Percentiles rank a stretch among this genome's conserved stretches.
Conservation (phyloP, 164 flowering plant genomes). For the Aristolochia californica region DNA sequence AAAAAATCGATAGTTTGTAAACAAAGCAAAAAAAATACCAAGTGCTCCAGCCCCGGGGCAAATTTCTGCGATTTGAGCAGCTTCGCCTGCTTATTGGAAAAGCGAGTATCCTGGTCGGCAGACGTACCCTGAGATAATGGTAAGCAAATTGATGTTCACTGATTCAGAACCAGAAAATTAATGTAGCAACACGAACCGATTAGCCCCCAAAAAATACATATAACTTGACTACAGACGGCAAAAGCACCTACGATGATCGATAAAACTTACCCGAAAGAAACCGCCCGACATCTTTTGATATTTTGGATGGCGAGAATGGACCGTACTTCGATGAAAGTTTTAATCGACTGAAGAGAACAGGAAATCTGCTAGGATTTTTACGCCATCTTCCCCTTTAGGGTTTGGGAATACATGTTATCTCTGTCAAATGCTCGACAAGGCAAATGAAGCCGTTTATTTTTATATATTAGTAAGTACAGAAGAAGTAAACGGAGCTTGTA, state of each 20-base stretch:
- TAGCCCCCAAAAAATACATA: background rate
- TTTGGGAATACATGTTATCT: no score
- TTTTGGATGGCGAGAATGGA: no score
- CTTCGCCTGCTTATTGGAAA: conserved; percentile 98
- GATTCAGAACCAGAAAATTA: conserved; percentile 1
- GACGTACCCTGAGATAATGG: conserved; percentile 64
- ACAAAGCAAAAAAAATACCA: conserved; percentile 35
- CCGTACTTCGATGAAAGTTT: no score
- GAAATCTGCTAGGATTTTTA: no score
- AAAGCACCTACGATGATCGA: background rate
- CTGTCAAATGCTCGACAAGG: no score
- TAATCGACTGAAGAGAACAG: no score
- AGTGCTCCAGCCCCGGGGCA: conserved; percentile 74
- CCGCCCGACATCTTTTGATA: conserved; percentile 93
- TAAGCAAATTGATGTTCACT: background rate
- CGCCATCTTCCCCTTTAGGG: no score
- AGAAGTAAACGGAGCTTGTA: no score
- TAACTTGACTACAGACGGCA: background rate
- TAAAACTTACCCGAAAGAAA: conserved; percentile 69
- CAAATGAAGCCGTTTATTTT: no score
- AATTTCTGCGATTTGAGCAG: conserved; percentile 92
- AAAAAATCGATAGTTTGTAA: no score
- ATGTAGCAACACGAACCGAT: background rate
- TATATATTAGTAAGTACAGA: no score
- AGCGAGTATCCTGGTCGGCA: conserved; percentile 97